Evolutionary conservation across 208 protist species (phyloP).

Genomic region (Leishmania major): DNA sequence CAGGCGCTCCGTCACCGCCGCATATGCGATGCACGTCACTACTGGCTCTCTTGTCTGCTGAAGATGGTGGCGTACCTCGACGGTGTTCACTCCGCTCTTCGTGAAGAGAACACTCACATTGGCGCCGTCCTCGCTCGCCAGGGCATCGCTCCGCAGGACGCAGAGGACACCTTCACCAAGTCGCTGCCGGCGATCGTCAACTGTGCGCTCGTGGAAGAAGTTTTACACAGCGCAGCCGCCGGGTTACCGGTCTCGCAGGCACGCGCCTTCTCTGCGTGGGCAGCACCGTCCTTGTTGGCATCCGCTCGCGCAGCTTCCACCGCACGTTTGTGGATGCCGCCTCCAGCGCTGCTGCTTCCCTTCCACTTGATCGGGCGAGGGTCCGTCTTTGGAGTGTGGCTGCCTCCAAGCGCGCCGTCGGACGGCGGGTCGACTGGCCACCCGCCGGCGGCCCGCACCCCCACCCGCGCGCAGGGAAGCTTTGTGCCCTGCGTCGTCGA

Average conservation of each 20-base stretch:
- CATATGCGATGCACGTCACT: slow-evolving; percentile 31
- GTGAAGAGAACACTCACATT: slow-evolving; percentile 66
- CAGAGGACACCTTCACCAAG: slow-evolving; percentile 33
- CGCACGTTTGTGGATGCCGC: slow-evolving; percentile 41
- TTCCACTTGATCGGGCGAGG: slow-evolving; percentile 54
- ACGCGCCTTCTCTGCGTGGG: not conserved
- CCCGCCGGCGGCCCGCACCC: not conserved
- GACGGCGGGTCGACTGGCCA: not conserved
- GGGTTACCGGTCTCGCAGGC: not conserved
- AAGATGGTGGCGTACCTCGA: slow-evolving; percentile 67
- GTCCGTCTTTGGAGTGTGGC: slow-evolving; percentile 49
- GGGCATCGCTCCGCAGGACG: slow-evolving; percentile 11
- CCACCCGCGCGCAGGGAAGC: slow-evolving; percentile 5
- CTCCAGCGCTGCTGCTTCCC: slow-evolving; percentile 61
- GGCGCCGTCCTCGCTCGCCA: slow-evolving; percentile 45
- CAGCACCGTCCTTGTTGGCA: not conserved
- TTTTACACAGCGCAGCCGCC: slow-evolving; percentile 7
- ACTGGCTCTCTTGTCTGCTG: slow-evolving; percentile 63
- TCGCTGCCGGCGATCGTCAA: slow-evolving; percentile 65
- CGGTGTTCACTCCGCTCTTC: slow-evolving; percentile 41
- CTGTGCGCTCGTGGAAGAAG: slow-evolving; percentile 66
- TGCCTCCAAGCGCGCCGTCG: slow-evolving; percentile 13
- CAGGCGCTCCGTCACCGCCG: not conserved
- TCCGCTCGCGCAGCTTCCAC: not conserved
- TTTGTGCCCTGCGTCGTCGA: slow-evolving; percentile 12